Evolutionary conservation across 331 rosid species (phyloP).

Genomic region (Malus hybrid): DNA sequence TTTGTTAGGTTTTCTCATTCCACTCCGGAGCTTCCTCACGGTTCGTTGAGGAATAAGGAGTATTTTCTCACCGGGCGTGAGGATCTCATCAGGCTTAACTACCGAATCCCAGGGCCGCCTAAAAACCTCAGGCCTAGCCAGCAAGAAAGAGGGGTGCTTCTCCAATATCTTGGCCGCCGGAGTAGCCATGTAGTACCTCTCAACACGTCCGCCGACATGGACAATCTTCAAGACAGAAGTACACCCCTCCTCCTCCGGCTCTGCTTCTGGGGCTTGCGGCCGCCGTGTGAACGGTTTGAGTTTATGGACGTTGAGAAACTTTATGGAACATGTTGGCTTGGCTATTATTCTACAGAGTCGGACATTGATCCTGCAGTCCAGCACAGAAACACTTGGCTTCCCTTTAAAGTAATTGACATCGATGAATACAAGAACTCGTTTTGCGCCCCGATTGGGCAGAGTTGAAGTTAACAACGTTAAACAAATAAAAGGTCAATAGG

Average conservation of each 20-base stretch:
- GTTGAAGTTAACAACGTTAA: too few relatives aligned
- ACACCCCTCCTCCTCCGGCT: background rate
- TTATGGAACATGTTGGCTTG: conserved; percentile 5
- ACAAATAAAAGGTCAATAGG: background rate
- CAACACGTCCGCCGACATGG: conserved; percentile 22
- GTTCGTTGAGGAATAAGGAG: conserved; percentile 15
- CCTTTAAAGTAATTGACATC: too few relatives aligned
- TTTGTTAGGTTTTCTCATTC: background rate
- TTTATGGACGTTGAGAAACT: conserved; percentile 9
- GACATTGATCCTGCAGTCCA: background rate
- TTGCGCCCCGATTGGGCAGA: too few relatives aligned
- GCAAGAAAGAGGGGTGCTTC: conserved; percentile 25
- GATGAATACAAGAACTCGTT: too few relatives aligned
- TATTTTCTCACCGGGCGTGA: conserved; percentile 18
- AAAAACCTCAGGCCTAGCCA: conserved; percentile 21
- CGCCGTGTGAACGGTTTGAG: background rate
- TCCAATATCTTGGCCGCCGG: conserved; percentile 22
- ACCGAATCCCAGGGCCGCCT: conserved; percentile 23
- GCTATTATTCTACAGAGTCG: background rate
- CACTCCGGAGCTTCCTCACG: conserved; percentile 14
- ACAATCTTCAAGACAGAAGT: conserved; percentile 13
- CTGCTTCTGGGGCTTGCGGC: background rate
- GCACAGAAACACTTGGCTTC: background rate
- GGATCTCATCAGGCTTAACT: conserved; percentile 15
- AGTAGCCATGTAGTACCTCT: conserved; percentile 25